Base-by-base conservation (phyloP, 2,329 filamentous ascomycete genomes). In the Phaeosphaeriaceae sp. region DNA sequence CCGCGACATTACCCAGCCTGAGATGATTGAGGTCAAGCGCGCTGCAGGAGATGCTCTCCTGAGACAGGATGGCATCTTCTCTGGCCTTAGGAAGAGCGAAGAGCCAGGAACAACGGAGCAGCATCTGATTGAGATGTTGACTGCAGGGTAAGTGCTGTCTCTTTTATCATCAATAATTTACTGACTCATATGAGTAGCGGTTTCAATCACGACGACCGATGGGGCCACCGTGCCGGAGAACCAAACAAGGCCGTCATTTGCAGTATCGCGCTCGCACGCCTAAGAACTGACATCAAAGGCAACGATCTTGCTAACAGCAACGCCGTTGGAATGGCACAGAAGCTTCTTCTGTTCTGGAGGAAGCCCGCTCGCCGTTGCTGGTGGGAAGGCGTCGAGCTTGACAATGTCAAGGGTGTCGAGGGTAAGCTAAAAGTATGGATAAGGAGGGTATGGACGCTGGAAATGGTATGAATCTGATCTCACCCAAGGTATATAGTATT, bases 161-260 rank as follows among this genome's bases (percentile, higher is more conserved):
- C 13, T 11, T 18, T 16, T 8, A 15, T 12, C 1, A 16, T 13
- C 17, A 4, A 13, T 15, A 1, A 2, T 16, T n/a, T 34, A 20
- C 46, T 48, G 51, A 61, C 54, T 59, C 17, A 30, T 9, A 9
- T 48, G 33, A 7, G 21, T 61, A 97, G 94, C 62, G 94, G 94
- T 30, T 99, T 99, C 78, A 92, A 97, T 71, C 90, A 96, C 67
- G 90, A 97, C 58, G 94, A 99, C 72, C 83, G 79, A 56, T 99
- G 94, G 94, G 94, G 94, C 28, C 93, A 99, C 74, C 89, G 94
- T 50, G 93, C 94, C n/a, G 90, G 91, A 48, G 94, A 99, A 75
- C 94, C 94, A 11, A 96, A 95, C 79, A 99, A 99, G 79, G 94
- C 94, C 16, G 94, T 99, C 52, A 94, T 99, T 64, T 99, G 94